Conservation (phyloP, 805 yeast genomes). For the Naumovozyma castellii region DNA sequence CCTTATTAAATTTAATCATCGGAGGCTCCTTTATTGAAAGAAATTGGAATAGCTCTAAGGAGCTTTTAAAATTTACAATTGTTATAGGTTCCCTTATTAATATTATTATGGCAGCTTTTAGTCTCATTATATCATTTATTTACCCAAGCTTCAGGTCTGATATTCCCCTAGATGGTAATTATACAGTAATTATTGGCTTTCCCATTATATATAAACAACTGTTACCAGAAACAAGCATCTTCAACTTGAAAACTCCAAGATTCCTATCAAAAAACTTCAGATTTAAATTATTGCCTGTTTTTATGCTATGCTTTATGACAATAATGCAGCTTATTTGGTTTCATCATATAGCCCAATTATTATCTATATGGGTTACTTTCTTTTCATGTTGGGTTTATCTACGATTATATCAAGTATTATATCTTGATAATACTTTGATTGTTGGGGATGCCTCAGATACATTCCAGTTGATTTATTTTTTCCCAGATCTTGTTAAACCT, state of each 20-base stretch:
- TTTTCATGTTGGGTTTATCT: constrained; percentile 65
- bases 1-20: constrained; percentile 41
- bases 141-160: constrained; percentile 26
- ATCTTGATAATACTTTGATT: constrained; percentile 32
- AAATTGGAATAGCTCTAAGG: constrained; percentile 49
- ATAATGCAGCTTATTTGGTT: constrained; percentile 23
- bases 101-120: constrained; percentile 31
- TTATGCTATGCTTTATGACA: constrained; percentile 26
- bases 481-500: constrained; percentile 57
- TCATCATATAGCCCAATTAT: constrained; percentile 38
- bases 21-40: constrained; percentile 59
- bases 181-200: constrained; percentile 48
- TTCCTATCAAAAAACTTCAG: constrained; percentile 37
- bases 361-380: constrained; percentile 53
- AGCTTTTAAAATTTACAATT: constrained; percentile 39
- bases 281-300: constrained; percentile 55
- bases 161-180: constrained; percentile 43
- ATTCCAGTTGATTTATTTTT: constrained; percentile 72
- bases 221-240: constrained; percentile 50
- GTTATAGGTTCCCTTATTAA: constrained; percentile 48
- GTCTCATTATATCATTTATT: constrained; percentile 20
- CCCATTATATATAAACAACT: constrained; percentile 58
- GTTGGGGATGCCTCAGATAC: constrained; percentile 85
- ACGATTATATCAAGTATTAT: constrained; percentile 61
- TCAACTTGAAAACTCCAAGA: constrained; percentile 37